These are phyloP conservation scores for Wilcoxina mikolae DNA, from an alignment of 495 filamentous ascomycete species.

Conservation along the genomic window DNA sequence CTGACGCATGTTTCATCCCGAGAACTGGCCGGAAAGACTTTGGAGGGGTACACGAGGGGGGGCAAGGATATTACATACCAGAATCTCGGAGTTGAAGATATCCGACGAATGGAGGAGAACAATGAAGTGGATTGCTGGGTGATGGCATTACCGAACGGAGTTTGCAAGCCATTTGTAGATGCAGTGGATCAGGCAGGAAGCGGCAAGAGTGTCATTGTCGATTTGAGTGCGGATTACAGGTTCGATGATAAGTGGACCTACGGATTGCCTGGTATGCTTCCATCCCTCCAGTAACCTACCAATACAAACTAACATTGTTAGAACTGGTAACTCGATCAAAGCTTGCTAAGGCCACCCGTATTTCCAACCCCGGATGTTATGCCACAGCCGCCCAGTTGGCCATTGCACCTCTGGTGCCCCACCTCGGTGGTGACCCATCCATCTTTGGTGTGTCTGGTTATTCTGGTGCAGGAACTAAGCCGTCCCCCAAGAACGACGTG, in stretches of 20 bases:
- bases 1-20: constrained; percentile 87
- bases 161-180: constrained; percentile 92
- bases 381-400: constrained; percentile 91
- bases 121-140: constrained; percentile 97
- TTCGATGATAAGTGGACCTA: constrained; percentile 89
- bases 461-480: constrained; percentile 92
- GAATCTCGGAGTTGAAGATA: constrained; percentile 78
- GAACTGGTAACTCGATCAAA: constrained; percentile 65
- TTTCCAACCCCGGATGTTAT: constrained; percentile 92
- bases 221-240: constrained; percentile 89
- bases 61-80: constrained; percentile 76
- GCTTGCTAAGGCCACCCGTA: constrained; percentile 70
- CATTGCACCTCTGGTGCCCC: constrained; percentile 66
- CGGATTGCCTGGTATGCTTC: constrained; percentile 51
- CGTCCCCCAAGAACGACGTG: constrained; percentile 88
- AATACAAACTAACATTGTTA: constrained; percentile 2
- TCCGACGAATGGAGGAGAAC: constrained; percentile 75
- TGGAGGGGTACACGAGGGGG: constrained; percentile 73
- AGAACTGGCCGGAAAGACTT: constrained; percentile 76
- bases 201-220: constrained; percentile 69
- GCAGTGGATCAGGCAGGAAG: constrained; percentile 59
- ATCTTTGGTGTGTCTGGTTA: constrained; percentile 92
- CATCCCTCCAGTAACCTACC: not conserved
- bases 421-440: constrained; percentile 66
- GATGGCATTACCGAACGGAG: constrained; percentile 93